phyloP scores from a whole-genome alignment of 805 yeast species.

The Hyphopichia homilentoma region DNA sequence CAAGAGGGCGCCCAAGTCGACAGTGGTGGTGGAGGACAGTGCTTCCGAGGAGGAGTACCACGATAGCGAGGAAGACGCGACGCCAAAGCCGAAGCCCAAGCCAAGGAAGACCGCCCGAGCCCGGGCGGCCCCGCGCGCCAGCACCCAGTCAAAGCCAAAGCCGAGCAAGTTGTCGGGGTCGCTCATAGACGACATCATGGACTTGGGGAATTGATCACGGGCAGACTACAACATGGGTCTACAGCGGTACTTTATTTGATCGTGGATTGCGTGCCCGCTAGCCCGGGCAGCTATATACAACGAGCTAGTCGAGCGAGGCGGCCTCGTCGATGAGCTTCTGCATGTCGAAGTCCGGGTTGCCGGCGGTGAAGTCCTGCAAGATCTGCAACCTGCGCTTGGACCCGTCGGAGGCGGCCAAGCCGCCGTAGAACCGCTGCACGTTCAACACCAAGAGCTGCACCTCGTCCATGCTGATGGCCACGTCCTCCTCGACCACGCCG shows the following conservation, averaged over 20 bases:
- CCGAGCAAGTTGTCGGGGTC: slow-evolving; percentile 1
- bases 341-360: slow-evolving; percentile 61
- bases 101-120: too few relatives aligned
- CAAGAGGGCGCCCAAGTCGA: slow-evolving; percentile 1
- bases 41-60: not conserved
- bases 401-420: slow-evolving; percentile 42
- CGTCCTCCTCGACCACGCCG: slow-evolving; percentile 73
- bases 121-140: too few relatives aligned
- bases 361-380: slow-evolving; percentile 65
- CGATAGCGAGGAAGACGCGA: not conserved
- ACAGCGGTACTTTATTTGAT: too few relatives aligned
- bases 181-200: slow-evolving; percentile 11
- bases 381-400: slow-evolving; percentile 50
- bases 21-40: not conserved
- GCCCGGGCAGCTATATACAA: too few relatives aligned
- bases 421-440: slow-evolving; percentile 82
- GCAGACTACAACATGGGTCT: too few relatives aligned
- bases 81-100: not conserved
- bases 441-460: slow-evolving; percentile 74
- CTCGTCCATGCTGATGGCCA: slow-evolving; percentile 63
- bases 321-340: slow-evolving; percentile 69
- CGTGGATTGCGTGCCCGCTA: too few relatives aligned
- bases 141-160: slow-evolving; percentile 1
- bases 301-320: slow-evolving; percentile 57
- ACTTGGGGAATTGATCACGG: slow-evolving; percentile 8